phyloP scores from a whole-genome alignment of 768 basidiomycete genomes.

The Phaffia tasmanica region DNA sequence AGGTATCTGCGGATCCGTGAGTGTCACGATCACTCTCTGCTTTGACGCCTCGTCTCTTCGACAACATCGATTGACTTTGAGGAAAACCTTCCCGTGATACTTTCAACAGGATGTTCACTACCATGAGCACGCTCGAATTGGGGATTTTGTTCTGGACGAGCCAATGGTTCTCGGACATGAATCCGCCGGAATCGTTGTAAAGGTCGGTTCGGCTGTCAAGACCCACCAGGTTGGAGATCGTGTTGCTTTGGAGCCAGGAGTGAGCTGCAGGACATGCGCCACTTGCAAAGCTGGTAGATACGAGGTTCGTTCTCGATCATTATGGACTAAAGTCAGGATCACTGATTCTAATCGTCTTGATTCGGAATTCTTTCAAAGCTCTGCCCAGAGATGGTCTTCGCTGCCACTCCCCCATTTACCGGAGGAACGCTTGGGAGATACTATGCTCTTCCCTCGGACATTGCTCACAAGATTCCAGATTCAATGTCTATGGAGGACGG shows the following conservation, averaged over 20 bases:
- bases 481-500: slow-evolving; percentile 60
- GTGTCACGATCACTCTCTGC: too few relatives aligned
- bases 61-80: too few relatives aligned
- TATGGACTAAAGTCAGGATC: neutral
- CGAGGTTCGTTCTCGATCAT: slow-evolving; percentile 45
- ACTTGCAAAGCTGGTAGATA: slow-evolving; percentile 74
- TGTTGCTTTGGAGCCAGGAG: slow-evolving; percentile 85
- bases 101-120: slow-evolving; percentile 51
- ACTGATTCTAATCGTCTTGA: neutral
- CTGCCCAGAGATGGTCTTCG: slow-evolving; percentile 74
- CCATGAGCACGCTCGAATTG: slow-evolving; percentile 51
- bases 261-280: slow-evolving; percentile 71
- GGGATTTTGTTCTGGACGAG: slow-evolving; percentile 61
- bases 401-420: slow-evolving; percentile 76
- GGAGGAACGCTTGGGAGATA: slow-evolving; percentile 71
- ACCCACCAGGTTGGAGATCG: slow-evolving; percentile 69
- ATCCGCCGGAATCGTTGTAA: slow-evolving; percentile 50
- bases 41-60: too few relatives aligned
- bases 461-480: slow-evolving; percentile 42
- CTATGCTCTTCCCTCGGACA: slow-evolving; percentile 67
- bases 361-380: slow-evolving; percentile 40
- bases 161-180: slow-evolving; percentile 85
- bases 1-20: slow-evolving; percentile 75
- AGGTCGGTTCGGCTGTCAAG: slow-evolving; percentile 67
- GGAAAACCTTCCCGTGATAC: slow-evolving; percentile 8